Conservation (phyloP, 441 rosid species). For the Gossypium davidsonii region DNA sequence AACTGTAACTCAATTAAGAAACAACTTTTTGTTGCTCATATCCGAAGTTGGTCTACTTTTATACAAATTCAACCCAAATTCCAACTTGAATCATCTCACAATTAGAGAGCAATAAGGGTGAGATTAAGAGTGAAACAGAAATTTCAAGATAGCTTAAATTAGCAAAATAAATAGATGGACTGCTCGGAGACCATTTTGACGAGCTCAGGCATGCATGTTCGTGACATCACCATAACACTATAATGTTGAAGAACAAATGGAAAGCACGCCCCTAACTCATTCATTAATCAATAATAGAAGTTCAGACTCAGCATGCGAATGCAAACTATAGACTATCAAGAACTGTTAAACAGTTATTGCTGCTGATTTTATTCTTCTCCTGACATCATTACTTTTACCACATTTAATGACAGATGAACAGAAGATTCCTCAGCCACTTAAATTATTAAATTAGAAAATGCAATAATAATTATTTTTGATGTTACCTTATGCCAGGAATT, state of each 20-base stretch:
- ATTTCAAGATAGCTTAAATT: neutral
- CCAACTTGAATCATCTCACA: neutral
- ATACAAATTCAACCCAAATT: neutral
- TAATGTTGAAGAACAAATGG: neutral
- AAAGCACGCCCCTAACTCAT: neutral
- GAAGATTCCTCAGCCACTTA: constrained; percentile 2
- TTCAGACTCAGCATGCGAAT: neutral
- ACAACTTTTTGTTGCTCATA: neutral
- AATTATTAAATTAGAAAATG: neutral
- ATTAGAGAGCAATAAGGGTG: neutral
- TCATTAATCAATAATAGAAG: neutral
- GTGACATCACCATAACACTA: neutral
- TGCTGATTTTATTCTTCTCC: constrained; percentile 6
- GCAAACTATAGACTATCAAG: neutral
- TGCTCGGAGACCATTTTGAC: neutral
- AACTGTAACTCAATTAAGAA: neutral
- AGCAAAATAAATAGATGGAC: neutral
- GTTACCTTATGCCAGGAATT: constrained; percentile 83
- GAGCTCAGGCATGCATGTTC: constrained; percentile 12
- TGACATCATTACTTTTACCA: neutral
- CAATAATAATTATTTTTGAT: neutral
- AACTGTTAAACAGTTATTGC: neutral
- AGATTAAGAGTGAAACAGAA: neutral
- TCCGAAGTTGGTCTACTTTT: neutral
- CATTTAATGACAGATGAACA: neutral